These are phyloP conservation scores for Mortierella sp. DNA, from an alignment of 371 early-diverging fungal species.

Conservation along the genomic window DNA sequence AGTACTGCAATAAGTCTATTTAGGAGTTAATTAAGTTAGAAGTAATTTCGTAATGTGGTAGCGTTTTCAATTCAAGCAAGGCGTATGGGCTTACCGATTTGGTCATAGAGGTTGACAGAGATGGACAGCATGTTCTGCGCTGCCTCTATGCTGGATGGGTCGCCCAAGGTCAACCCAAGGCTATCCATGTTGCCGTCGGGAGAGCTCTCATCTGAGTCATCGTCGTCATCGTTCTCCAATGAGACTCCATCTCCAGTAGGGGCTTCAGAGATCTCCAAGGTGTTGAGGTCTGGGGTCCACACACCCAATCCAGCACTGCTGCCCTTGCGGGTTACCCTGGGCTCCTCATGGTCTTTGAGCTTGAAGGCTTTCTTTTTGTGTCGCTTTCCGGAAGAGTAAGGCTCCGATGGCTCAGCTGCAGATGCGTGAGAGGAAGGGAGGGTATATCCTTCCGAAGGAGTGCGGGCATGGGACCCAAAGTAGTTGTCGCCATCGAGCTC, in stretches of 20 bases:
- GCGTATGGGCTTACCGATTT: constrained; percentile 63
- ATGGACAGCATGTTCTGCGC: constrained; percentile 74
- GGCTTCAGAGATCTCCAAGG: constrained; percentile 38
- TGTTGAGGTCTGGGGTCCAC: constrained; percentile 36
- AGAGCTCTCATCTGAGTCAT: constrained; percentile 49
- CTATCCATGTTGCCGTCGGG: constrained; percentile 55
- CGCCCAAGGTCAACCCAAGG: constrained; percentile 78
- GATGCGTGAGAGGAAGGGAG: constrained; percentile 51
- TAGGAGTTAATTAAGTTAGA: neutral
- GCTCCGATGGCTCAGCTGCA: constrained; percentile 25
- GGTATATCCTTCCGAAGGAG: constrained; percentile 46
- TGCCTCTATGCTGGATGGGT: constrained; percentile 71
- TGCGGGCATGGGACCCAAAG: constrained; percentile 44
- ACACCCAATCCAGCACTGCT: constrained; percentile 23
- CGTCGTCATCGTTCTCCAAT: constrained; percentile 34
- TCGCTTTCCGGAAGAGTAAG: constrained; percentile 26
- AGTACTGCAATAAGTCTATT: constrained; percentile 82
- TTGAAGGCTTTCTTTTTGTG: constrained; percentile 59
- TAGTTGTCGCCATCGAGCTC: constrained; percentile 49
- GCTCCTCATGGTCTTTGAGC: constrained; percentile 67
- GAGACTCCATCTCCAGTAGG: constrained; percentile 3
- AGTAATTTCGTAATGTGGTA: neutral
- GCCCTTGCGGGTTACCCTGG: constrained; percentile 34
- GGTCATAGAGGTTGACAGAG: constrained; percentile 87
- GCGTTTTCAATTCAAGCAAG: neutral